Evolutionary conservation across 306 rosid species (phyloP).

Genomic region (Medicago ruthenica): DNA sequence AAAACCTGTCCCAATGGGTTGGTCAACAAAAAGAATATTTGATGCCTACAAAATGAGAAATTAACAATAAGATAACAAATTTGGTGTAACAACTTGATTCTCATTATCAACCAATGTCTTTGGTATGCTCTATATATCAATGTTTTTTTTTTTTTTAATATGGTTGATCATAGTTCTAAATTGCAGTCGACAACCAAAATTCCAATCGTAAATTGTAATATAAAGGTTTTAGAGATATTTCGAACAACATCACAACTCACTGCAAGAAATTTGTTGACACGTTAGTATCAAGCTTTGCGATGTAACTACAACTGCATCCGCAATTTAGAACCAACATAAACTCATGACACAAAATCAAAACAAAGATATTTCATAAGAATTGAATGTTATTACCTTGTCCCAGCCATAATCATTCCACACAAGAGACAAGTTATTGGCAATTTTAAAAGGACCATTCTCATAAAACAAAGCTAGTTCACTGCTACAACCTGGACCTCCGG

Average conservation of each 20-base stretch:
- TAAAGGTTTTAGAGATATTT: no score
- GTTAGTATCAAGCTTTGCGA: no score
- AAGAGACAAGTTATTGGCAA: conserved; percentile 72
- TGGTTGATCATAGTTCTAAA: no score
- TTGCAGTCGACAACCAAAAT: no score
- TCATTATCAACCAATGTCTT: background rate
- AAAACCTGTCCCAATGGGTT: conserved; percentile 90
- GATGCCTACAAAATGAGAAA: conserved; percentile 66
- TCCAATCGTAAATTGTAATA: no score
- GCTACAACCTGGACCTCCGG: conserved; percentile 97
- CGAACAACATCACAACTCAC: no score
- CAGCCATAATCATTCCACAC: conserved; percentile 88
- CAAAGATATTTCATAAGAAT: background rate
- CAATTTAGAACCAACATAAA: no score
- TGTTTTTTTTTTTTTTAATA: no score
- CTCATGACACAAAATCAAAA: background rate
- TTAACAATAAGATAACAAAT: background rate
- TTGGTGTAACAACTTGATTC: conserved; percentile 22
- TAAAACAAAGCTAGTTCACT: conserved; percentile 86
- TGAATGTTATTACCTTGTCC: conserved; percentile 67
- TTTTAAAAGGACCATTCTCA: conserved; percentile 95
- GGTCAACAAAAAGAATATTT: conserved; percentile 88
- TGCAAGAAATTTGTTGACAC: no score
- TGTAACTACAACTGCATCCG: no score
- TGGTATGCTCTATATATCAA: background rate